Evolutionary conservation across 306 rosid genomes (phyloP).

Genomic region (Lathyrus aphaca): DNA sequence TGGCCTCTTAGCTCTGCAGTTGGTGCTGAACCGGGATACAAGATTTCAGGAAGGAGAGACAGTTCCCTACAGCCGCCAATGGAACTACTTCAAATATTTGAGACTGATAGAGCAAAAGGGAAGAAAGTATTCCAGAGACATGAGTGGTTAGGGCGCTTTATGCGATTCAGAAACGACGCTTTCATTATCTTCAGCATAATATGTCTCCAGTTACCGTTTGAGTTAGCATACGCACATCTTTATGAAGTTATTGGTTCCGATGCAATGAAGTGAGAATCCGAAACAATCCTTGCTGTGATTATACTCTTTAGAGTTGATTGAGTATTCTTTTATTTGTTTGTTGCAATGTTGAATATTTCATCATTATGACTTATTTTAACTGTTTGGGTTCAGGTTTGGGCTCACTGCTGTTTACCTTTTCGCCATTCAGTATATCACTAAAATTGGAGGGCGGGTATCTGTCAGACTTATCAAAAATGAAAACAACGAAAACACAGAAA

Average conservation of each 20-base stretch:
- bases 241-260: slow-evolving; percentile 69
- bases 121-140: slow-evolving; percentile 67
- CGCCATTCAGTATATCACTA: slow-evolving; percentile 80
- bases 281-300: slow-evolving; percentile 27
- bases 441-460: slow-evolving; percentile 74
- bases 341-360: slow-evolving; percentile 16
- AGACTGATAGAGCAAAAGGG: slow-evolving; percentile 60
- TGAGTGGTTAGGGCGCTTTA: slow-evolving; percentile 88
- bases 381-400: slow-evolving; percentile 70
- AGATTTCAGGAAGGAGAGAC: slow-evolving; percentile 54
- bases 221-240: slow-evolving; percentile 95
- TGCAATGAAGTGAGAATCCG: slow-evolving; percentile 66
- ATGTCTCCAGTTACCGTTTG: slow-evolving; percentile 96
- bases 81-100: slow-evolving; percentile 62
- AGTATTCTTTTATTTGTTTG: slow-evolving; percentile 9
- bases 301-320: slow-evolving; percentile 27
- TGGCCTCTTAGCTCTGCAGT: slow-evolving; percentile 71
- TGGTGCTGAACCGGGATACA: slow-evolving; percentile 59
- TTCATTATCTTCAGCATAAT: slow-evolving; percentile 78
- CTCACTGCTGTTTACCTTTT: slow-evolving; percentile 78
- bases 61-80: slow-evolving; percentile 52
- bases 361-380: slow-evolving; percentile 23
- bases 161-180: slow-evolving; percentile 89
- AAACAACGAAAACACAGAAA: slow-evolving; percentile 83
- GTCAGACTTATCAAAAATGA: slow-evolving; percentile 81